phyloP scores from a whole-genome alignment of 257 asterid genomes.

The Solanum tarapatanum region DNA sequence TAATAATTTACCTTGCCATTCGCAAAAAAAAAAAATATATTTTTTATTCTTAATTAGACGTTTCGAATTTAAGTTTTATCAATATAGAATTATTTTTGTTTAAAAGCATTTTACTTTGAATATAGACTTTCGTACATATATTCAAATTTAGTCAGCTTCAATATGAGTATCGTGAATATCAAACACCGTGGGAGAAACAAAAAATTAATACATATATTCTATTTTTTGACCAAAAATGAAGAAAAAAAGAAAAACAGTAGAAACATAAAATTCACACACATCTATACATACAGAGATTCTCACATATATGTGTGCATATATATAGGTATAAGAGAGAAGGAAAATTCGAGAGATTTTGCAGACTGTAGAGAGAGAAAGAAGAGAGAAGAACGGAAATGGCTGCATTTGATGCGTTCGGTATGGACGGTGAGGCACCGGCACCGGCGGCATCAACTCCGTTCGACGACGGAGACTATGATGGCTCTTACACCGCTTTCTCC shows the following conservation, averaged over 20 bases:
- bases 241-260: background rate
- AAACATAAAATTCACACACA: background rate
- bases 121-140: too few species aligned
- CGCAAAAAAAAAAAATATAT: too few species aligned
- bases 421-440: constrained; percentile 43
- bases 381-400: constrained; percentile 31
- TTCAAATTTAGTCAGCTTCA: too few species aligned
- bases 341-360: background rate
- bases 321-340: background rate
- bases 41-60: too few species aligned
- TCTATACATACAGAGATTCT: background rate
- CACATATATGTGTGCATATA: background rate
- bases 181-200: too few species aligned
- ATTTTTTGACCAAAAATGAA: background rate
- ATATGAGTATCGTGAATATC: too few species aligned
- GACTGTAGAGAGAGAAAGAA: constrained; percentile 6
- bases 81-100: too few species aligned
- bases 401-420: constrained; percentile 60
- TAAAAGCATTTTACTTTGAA: fast-evolving
- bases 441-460: constrained; percentile 33
- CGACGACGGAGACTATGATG: constrained; percentile 46
- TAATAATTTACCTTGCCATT: background rate
- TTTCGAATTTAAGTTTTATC: too few species aligned
- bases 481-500: constrained; percentile 17
- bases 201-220: too few species aligned